A percentile compares a stretch with the other conserved stretches of the same genome.
Evolutionary conservation across 306 rosid species (phyloP).

Genomic region (Inga leiocalycina): DNA sequence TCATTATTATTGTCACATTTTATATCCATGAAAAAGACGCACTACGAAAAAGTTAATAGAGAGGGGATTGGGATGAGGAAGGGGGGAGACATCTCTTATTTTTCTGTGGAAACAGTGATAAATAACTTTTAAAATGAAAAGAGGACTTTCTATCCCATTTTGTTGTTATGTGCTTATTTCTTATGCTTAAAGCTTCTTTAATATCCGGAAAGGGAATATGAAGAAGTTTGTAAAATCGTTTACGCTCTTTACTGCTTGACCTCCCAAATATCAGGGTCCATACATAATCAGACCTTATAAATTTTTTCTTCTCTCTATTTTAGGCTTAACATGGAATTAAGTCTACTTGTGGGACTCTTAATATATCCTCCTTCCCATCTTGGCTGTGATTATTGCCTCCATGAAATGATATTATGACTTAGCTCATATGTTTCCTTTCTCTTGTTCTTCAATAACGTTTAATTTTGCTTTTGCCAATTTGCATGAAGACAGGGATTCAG

Average conservation of each 20-base stretch:
- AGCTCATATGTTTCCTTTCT: neutral
- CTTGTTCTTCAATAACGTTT: conserved; percentile 6
- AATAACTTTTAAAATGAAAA: neutral
- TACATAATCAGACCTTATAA: neutral
- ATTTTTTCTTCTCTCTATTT: neutral
- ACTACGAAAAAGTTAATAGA: neutral
- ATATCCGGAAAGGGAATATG: neutral
- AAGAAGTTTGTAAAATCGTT: neutral
- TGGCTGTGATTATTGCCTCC: conserved; percentile 6
- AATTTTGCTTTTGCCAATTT: conserved; percentile 24
- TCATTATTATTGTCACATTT: neutral
- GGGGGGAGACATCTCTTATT: neutral
- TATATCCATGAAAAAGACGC: neutral
- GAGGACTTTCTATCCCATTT: neutral
- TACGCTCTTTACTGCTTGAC: neutral
- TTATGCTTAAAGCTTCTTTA: neutral
- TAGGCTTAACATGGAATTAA: neutral
- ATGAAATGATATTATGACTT: neutral
- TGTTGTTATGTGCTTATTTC: neutral
- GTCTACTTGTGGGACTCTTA: neutral
- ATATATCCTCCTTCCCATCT: neutral
- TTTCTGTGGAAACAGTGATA: neutral
- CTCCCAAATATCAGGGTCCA: neutral
- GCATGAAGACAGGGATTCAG: conserved; percentile 34
- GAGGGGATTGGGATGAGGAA: neutral